phyloP scores from a whole-genome alignment of 345 rosid species.

The Moricandia moricandioides region DNA sequence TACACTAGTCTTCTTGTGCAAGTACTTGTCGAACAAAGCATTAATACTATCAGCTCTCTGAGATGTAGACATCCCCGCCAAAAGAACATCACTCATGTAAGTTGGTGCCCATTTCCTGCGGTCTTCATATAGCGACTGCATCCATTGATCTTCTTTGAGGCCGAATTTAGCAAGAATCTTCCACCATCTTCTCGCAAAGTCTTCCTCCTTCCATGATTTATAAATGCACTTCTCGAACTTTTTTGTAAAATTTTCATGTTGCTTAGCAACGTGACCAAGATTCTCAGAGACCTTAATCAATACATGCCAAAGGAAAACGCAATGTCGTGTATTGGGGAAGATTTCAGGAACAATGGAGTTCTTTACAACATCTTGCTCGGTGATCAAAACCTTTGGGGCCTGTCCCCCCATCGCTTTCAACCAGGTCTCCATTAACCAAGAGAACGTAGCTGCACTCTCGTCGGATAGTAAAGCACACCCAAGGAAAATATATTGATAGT shows the following conservation, averaged over 20 bases:
- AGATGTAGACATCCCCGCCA: conserved; percentile 61
- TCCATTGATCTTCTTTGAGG: conserved; percentile 53
- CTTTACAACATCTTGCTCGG: conserved; percentile 49
- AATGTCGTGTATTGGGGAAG: conserved; percentile 54
- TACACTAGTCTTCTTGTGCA: conserved; percentile 62
- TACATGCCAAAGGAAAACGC: conserved; percentile 57
- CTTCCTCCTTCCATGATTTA: conserved; percentile 61
- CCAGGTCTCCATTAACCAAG: conserved; percentile 73
- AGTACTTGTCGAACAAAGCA: conserved; percentile 58
- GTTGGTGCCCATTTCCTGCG: conserved; percentile 62
- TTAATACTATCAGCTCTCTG: conserved; percentile 60
- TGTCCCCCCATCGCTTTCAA: conserved; percentile 64
- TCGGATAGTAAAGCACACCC: conserved; percentile 65
- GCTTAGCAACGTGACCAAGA: conserved; percentile 50
- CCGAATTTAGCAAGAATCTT: conserved; percentile 55
- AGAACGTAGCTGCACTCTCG: conserved; percentile 49
- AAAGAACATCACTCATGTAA: conserved; percentile 46
- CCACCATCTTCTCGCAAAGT: conserved; percentile 60
- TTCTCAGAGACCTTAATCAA: conserved; percentile 54
- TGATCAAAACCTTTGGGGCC: conserved; percentile 56
- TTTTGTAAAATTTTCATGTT: conserved; percentile 43
- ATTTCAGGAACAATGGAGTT: conserved; percentile 43
- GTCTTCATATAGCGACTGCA: conserved; percentile 55
- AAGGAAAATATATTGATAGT: conserved; percentile 59
- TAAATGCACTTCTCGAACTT: conserved; percentile 68